Evolutionary conservation across 148 eudicot species (phyloP).

Genomic region (Persicaria maculosa): DNA sequence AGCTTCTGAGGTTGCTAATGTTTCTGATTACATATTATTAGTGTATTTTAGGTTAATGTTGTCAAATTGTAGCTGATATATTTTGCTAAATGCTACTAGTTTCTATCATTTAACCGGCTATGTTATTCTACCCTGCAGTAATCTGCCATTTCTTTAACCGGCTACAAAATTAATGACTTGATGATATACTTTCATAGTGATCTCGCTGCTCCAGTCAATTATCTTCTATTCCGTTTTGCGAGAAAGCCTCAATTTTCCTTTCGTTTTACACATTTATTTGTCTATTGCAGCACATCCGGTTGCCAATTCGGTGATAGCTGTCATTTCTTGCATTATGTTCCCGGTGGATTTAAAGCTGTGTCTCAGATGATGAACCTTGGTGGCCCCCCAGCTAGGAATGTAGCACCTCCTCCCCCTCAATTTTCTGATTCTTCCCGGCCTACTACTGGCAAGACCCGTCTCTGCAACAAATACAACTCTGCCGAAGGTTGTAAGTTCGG

Average conservation of each 20-base stretch:
- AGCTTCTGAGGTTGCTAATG: too few species aligned
- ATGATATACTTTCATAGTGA: not conserved
- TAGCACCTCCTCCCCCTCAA: conserved; percentile 23
- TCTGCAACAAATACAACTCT: conserved; percentile 58
- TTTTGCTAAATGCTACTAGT: too few species aligned
- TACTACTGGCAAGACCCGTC: conserved; percentile 22
- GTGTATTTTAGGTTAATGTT: not conserved
- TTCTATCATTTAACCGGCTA: not conserved
- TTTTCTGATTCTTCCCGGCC: not conserved
- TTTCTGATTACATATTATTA: too few species aligned
- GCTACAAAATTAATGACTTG: not conserved
- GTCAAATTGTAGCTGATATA: not conserved
- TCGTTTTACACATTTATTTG: not conserved
- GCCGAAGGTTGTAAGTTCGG: conserved; percentile 82
- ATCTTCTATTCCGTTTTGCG: not conserved
- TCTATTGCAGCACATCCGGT: conserved; percentile 61
- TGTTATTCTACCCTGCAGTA: not conserved
- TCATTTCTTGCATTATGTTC: conserved; percentile 62
- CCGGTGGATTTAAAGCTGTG: conserved; percentile 64
- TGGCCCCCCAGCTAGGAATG: conserved; percentile 22
- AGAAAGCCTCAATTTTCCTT: not conserved
- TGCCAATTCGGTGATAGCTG: conserved; percentile 72
- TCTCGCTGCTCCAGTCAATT: not conserved
- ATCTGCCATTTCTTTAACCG: not conserved
- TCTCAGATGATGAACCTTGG: conserved; percentile 53